Conservation (phyloP, 495 filamentous ascomycete species). For the Tuber microsphaerosporum region DNA sequence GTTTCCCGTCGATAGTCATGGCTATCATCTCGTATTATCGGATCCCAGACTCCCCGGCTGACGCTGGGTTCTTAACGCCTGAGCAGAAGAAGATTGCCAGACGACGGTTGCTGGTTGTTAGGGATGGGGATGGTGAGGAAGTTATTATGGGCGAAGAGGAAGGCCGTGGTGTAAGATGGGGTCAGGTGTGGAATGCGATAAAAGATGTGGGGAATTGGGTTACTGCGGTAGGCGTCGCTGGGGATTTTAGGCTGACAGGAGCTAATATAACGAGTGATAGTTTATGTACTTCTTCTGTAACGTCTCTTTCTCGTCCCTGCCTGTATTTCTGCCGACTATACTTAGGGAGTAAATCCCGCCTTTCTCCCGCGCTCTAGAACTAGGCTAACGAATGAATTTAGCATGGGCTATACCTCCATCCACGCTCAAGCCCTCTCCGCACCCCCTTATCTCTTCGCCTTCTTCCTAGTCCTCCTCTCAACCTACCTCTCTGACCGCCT, state of each 20-base stretch:
- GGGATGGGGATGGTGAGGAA: conserved; percentile 53
- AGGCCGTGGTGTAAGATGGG: conserved; percentile 30
- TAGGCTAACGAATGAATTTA: neutral
- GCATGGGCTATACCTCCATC: conserved; percentile 66
- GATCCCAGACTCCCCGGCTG: conserved; percentile 64
- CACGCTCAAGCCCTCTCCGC: conserved; percentile 74
- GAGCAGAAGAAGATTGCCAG: conserved; percentile 65
- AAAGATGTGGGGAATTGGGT: conserved; percentile 35
- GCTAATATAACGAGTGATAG: conserved; percentile 16
- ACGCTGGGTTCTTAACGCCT: conserved; percentile 61
- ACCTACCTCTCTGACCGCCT: conserved; percentile 68
- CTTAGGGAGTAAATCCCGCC: conserved; percentile 48
- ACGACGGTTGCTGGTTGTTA: conserved; percentile 57
- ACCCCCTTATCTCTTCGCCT: conserved; percentile 72
- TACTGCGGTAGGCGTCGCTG: conserved; percentile 11
- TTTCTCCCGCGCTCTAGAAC: neutral
- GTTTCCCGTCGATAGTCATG: conserved; percentile 62
- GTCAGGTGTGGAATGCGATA: conserved; percentile 32
- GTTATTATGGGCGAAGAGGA: conserved; percentile 41
- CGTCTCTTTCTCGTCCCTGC: conserved; percentile 70
- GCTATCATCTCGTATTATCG: conserved; percentile 59
- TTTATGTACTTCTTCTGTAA: conserved; percentile 56
- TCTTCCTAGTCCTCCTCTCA: conserved; percentile 59
- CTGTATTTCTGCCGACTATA: conserved; percentile 78
- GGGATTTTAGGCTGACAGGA: conserved; percentile 3